phyloP scores from a whole-genome alignment of 441 rosid genomes.

The Raphanus hybrid region DNA sequence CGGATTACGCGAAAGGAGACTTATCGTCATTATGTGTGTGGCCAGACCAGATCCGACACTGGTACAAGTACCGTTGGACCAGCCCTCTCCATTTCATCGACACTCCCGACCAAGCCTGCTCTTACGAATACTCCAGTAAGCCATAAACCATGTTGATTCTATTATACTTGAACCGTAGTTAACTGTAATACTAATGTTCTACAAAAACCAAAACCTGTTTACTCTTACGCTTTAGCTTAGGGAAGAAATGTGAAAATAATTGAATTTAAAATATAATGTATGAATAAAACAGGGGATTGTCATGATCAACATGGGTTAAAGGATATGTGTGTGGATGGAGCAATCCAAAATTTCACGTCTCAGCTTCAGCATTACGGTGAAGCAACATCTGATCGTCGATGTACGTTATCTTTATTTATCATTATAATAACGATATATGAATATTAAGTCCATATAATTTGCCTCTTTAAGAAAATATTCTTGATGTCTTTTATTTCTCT shows the following conservation, averaged over 20 bases:
- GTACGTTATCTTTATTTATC: conserved; percentile 48
- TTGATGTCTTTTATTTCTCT: not conserved
- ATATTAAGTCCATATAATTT: not conserved
- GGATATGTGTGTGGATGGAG: conserved; percentile 85
- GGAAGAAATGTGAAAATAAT: not conserved
- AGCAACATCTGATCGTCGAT: conserved; percentile 81
- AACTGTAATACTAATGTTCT: not conserved
- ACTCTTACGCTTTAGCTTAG: not conserved
- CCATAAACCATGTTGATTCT: not conserved
- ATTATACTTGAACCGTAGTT: not conserved
- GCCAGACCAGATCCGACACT: conserved; percentile 96
- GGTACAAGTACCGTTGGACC: conserved; percentile 91
- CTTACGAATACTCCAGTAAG: conserved; percentile 72
- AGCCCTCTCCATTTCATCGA: conserved; percentile 93
- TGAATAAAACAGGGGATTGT: conserved; percentile 71
- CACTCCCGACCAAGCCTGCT: conserved; percentile 82
- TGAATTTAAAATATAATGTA: not conserved
- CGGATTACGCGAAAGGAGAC: conserved; percentile 69
- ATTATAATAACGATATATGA: not conserved
- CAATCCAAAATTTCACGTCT: conserved; percentile 86
- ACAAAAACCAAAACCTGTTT: not conserved
- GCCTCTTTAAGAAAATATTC: not conserved
- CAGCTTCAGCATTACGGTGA: conserved; percentile 86
- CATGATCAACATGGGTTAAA: conserved; percentile 58
- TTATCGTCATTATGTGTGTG: conserved; percentile 79